Base-by-base conservation (phyloP, 2,329 filamentous ascomycete genomes). In the Penicillium digitatum region DNA sequence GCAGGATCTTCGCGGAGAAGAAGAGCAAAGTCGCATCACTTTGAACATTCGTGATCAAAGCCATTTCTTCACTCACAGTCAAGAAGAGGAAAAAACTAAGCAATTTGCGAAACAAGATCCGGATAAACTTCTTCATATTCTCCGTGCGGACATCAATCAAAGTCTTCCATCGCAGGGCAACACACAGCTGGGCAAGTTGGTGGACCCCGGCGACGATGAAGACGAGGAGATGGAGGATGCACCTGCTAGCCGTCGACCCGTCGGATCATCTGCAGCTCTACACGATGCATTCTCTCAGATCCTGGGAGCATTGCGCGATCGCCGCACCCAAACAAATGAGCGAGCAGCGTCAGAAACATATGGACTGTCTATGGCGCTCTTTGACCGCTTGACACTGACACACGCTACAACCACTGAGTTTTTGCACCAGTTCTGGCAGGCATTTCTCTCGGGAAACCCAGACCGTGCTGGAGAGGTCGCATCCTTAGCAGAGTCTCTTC, bases 351-450 rank as follows among this genome's bases (percentile, higher is more conserved):
- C 74, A 8, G 66, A 69, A 31, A 75, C 76, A 1, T 76, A 73
- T 31, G 81, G 79, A 4, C 71, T 83, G 16, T 77, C 81, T 1
- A 61, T 74, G 9, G 64, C 72, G 3, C 76, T 85, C 1, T 85
- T 84, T 61, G 85, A 88, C 61, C 81, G 81, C 18, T 68, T 89
- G n/a, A 80, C 78, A 12, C 79, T 88, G 52, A 96, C 93, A 0
- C 91, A 97, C 70, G 92, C 92, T 50, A 99, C 94, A 0, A 95
- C 90, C 0, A 87, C 89, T 35, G 94, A 99, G 69, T 99, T 97
- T 67, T 78, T 99, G n/a, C 89, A 93, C 65, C 95, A 97, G 72
- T 99, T 99, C 77, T 99, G 93, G 93, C 82, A 84, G 32, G 86
- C 92, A 0, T 99, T 95, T 68, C 81, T 95, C 26, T 96, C 92